Conservation (phyloP, 129 eudicot species). For the Saussurea involucrata region DNA sequence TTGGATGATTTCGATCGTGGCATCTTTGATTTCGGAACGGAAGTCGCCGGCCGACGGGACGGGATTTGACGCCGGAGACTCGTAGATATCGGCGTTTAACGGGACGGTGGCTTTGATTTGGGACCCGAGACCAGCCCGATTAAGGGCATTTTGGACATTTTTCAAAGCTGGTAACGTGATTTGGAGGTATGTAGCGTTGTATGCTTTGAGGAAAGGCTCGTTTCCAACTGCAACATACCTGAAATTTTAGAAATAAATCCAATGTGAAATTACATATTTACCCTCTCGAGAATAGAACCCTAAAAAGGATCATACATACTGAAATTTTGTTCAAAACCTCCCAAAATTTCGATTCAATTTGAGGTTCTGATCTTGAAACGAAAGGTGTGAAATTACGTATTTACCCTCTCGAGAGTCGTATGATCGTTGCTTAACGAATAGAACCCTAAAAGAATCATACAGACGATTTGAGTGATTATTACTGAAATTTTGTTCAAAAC, state of each 20-base stretch:
- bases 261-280: conserved; percentile 1
- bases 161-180: conserved; percentile 72
- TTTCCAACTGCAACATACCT: conserved; percentile 96
- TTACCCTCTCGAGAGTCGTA: background rate
- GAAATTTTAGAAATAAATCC: background rate
- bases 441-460: no score
- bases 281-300: background rate
- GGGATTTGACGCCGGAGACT: conserved; percentile 71
- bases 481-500: no score
- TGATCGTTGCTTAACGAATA: no score
- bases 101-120: conserved; percentile 85
- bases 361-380: no score
- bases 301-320: no score
- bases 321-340: no score
- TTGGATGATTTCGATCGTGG: conserved; percentile 53
- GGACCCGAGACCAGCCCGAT: conserved; percentile 56
- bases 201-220: conserved; percentile 70
- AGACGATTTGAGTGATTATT: background rate
- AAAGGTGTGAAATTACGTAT: background rate
- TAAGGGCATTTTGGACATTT: conserved; percentile 74
- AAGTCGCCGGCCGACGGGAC: conserved; percentile 96
- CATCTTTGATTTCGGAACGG: conserved; percentile 63
- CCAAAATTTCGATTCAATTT: no score
- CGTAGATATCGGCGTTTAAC: conserved; percentile 84
- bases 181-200: conserved; percentile 59